Percentiles rank a stretch among this genome's conserved stretches.
Conservation (phyloP, 805 yeast genomes). For the Suhomyces sp. region DNA sequence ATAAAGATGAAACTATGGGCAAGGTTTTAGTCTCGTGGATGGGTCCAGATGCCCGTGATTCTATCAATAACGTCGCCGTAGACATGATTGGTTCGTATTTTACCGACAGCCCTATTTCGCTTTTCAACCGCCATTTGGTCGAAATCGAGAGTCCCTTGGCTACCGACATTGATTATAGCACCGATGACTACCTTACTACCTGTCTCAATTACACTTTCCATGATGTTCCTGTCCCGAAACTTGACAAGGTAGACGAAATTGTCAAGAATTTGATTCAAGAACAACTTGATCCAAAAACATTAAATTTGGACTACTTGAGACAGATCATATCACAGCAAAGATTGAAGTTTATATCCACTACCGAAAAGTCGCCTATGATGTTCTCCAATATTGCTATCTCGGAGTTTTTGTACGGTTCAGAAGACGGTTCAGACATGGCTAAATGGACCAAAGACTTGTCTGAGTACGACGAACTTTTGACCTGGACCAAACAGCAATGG, state of each 20-base stretch:
- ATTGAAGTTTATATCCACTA: constrained; percentile 56
- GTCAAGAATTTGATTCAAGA: constrained; percentile 50
- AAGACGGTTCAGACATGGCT: constrained; percentile 55
- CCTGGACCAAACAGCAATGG: constrained; percentile 75
- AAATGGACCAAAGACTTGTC: constrained; percentile 52
- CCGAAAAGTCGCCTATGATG: constrained; percentile 61
- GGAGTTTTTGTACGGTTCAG: constrained; percentile 77
- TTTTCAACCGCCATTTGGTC: constrained; percentile 66
- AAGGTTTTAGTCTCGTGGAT: constrained; percentile 74
- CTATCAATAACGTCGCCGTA: constrained; percentile 60
- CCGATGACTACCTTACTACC: constrained; percentile 69
- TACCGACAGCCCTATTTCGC: constrained; percentile 73
- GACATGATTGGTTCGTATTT: constrained; percentile 71
- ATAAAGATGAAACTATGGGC: constrained; percentile 81
- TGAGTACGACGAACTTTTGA: constrained; percentile 56
- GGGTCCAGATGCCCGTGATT: constrained; percentile 64
- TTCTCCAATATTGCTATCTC: constrained; percentile 66
- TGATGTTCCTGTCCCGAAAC: constrained; percentile 72
- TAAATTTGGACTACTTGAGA: constrained; percentile 64
- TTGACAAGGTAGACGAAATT: constrained; percentile 52
- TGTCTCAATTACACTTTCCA: constrained; percentile 55
- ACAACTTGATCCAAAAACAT: constrained; percentile 47
- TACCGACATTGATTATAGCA: constrained; percentile 61
- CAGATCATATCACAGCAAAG: constrained; percentile 66
- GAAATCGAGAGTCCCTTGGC: constrained; percentile 84